These are phyloP conservation scores for Lignosus rhinocerotis DNA, from an alignment of 1,284 basidiomycete genomes.

Conservation along the genomic window DNA sequence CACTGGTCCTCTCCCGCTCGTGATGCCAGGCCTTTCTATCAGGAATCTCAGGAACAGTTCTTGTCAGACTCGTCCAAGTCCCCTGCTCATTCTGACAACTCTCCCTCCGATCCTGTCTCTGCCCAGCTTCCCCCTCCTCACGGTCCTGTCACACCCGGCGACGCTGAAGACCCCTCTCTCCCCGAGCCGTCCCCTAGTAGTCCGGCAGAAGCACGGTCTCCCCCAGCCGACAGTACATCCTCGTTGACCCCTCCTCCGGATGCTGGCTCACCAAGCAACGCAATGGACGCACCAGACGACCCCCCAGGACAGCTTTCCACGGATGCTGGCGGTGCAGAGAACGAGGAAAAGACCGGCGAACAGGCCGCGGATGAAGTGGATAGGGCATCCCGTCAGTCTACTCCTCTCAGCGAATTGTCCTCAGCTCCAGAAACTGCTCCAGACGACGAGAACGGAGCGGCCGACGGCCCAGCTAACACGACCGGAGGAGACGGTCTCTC, in stretches of 20 bases:
- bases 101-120: conserved; percentile 10
- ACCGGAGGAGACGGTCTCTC: conserved; percentile 30
- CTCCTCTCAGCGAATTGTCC: conserved; percentile 71
- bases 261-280: conserved; percentile 29
- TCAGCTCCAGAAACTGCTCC: conserved; percentile 49
- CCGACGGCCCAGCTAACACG: conserved; percentile 32
- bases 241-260: conserved; percentile 35
- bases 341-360: conserved; percentile 7
- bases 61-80: conserved; percentile 28
- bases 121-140: conserved; percentile 12
- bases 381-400: conserved; percentile 50
- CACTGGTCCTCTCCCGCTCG: conserved; percentile 42
- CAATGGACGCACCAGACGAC: conserved; percentile 23
- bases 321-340: neutral
- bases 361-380: conserved; percentile 30
- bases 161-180: conserved; percentile 30
- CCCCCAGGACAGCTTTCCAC: conserved; percentile 12
- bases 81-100: conserved; percentile 27
- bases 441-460: conserved; percentile 28
- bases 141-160: conserved; percentile 26
- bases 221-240: conserved; percentile 30
- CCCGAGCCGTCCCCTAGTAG: conserved; percentile 27
- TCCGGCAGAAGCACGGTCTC: conserved; percentile 28
- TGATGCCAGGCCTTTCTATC: conserved; percentile 33
- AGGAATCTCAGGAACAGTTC: conserved; percentile 32